These are phyloP conservation scores for Fraxinus dipetala DNA, from an alignment of 305 asterid species.

Conservation along the genomic window DNA sequence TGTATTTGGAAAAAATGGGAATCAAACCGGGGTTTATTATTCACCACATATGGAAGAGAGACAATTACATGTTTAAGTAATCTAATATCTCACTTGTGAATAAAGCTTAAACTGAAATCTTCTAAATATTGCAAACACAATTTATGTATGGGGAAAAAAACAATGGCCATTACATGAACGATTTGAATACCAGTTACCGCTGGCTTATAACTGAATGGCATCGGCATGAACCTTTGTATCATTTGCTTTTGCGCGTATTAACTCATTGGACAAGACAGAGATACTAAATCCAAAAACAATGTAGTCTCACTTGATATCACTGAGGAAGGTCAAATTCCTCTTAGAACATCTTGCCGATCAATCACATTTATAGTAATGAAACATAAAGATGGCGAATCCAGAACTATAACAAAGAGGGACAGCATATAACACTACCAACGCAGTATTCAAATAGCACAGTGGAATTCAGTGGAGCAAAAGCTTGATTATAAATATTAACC, in stretches of 20 bases:
- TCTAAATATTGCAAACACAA: background rate
- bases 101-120: background rate
- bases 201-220: background rate
- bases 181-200: background rate
- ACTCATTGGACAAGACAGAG: background rate
- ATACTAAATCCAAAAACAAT: background rate
- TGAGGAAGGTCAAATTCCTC: background rate
- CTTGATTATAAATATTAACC: background rate
- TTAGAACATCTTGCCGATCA: background rate
- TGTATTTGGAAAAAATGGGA: background rate
- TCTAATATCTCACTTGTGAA: background rate
- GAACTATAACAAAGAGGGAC: background rate
- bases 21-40: background rate
- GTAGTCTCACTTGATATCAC: background rate
- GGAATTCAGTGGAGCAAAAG: background rate
- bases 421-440: background rate
- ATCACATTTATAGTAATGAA: background rate
- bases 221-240: background rate
- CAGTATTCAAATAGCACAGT: background rate
- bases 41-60: background rate
- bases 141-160: background rate
- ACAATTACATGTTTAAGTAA: background rate
- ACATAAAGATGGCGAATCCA: background rate
- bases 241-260: background rate
- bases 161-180: background rate